These are phyloP conservation scores for Lupinus albus DNA, from an alignment of 306 rosid genomes.

Conservation along the genomic window DNA sequence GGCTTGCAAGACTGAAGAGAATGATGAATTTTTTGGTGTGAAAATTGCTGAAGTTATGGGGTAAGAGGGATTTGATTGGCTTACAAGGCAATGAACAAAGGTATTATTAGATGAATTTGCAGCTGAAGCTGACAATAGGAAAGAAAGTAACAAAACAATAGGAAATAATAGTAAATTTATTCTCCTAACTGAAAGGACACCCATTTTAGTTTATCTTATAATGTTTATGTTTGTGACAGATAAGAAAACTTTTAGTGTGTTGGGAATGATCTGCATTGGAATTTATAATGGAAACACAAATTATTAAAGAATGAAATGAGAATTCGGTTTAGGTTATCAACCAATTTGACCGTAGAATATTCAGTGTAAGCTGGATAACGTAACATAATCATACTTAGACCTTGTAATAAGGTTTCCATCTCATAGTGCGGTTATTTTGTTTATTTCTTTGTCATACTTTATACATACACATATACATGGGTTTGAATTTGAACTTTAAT, in stretches of 20 bases:
- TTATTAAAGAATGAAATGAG: slow-evolving; percentile 8
- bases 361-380: not conserved
- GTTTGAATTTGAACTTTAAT: no score
- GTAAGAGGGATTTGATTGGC: slow-evolving; percentile 48
- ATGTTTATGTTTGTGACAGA: not conserved
- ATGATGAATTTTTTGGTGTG: no score
- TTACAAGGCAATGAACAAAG: slow-evolving; percentile 54
- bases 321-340: slow-evolving; percentile 28
- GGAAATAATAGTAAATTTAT: not conserved
- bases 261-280: not conserved
- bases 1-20: no score
- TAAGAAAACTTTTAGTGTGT: slow-evolving; percentile 15
- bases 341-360: slow-evolving; percentile 28
- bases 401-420: not conserved
- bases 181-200: slow-evolving; percentile 1
- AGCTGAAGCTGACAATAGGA: not conserved
- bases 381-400: slow-evolving; percentile 36
- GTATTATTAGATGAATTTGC: slow-evolving; percentile 36
- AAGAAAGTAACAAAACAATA: slow-evolving; percentile 19
- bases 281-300: slow-evolving; percentile 31
- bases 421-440: no score
- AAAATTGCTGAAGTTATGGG: slow-evolving; percentile 52
- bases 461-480: no score
- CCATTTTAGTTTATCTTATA: slow-evolving; percentile 30
- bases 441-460: not conserved